Percentiles rank a stretch among this genome's conserved stretches.
These are phyloP conservation scores for Gossypium davidsonii DNA, from an alignment of 441 rosid species.

Conservation along the genomic window DNA sequence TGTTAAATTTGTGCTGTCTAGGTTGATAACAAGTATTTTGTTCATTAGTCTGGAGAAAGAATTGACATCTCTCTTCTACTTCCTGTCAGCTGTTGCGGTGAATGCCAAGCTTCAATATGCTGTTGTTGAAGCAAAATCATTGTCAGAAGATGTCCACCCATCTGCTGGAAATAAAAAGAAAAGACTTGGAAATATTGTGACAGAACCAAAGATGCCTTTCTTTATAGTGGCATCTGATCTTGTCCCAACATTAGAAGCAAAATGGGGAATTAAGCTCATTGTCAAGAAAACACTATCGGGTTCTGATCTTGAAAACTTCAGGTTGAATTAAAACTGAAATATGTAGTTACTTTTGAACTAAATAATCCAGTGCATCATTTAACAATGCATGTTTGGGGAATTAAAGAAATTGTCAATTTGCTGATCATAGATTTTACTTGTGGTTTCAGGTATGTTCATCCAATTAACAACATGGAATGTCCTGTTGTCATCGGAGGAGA, in stretches of 20 bases:
- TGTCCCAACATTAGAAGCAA: slow-evolving; percentile 69
- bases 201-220: slow-evolving; percentile 52
- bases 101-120: slow-evolving; percentile 90
- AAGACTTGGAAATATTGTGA: slow-evolving; percentile 54
- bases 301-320: slow-evolving; percentile 88
- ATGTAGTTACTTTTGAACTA: not conserved
- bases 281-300: slow-evolving; percentile 65
- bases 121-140: slow-evolving; percentile 58
- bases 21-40: not conserved
- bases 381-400: slow-evolving; percentile 9
- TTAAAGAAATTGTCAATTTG: slow-evolving; percentile 10
- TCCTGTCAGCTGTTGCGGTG: slow-evolving; percentile 83
- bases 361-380: not conserved
- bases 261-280: slow-evolving; percentile 73
- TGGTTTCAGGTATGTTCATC: slow-evolving; percentile 80
- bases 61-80: slow-evolving; percentile 14
- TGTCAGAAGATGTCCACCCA: slow-evolving; percentile 36
- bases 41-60: not conserved
- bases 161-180: slow-evolving; percentile 42
- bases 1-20: slow-evolving; percentile 8
- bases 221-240: slow-evolving; percentile 80
- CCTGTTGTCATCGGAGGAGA: slow-evolving; percentile 90
- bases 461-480: slow-evolving; percentile 66
- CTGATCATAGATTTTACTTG: slow-evolving; percentile 18
- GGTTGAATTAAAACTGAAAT: slow-evolving; percentile 37